Evolutionary conservation across 2,329 filamentous ascomycete species (phyloP), one percentile per base, ranked within the genome.

Genomic region (Aspergillus piperis): DNA sequence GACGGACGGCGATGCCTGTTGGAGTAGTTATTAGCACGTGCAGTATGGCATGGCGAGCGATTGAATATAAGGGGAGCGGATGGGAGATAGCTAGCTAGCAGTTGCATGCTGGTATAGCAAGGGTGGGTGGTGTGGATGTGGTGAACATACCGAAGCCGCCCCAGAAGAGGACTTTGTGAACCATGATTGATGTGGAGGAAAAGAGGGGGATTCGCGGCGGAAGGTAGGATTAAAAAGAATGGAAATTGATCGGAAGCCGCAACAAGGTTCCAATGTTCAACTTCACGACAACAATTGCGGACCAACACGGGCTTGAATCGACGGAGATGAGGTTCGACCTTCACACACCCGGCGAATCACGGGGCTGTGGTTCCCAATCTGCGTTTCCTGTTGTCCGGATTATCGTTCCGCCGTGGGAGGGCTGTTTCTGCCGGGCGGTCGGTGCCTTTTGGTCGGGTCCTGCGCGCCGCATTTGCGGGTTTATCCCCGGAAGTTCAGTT

Each of bases 1-100:
- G 86, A 71, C 94, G 91, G 74, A 93, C 90, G 75, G 90, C 92
- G 72, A 97, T 81, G 83, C 95, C 95, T 99, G 49, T 23, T 15
- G 2, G 15, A 13, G 53, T 3, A 15, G 17, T 3, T 19, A 32
- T 63, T 25, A 63, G 58, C 47, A 48, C 4, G 8, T 2, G 25
- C 1, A 0, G 0, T 38, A n/a, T 21, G 1, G 8, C 4, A 36
- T 36, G 3, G 32, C 32, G 5, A 36, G 10, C 1, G 2, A 15
- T 36, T 36, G 11, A 4, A 36, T 15, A 2, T 36, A 5, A 13
- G 11, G 10, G 5, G 11, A 36, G 3, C 32, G 32, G 11, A 1
- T 36, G 32, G 23, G 23, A 25, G 6, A 25, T 1, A 25, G 23
- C 23, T 30, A 4, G 30, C 30, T 36, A 30, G 27, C 27, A 30